phyloP scores from a whole-genome alignment of 1,284 basidiomycete genomes.

The Acaromyces ingoldii region DNA sequence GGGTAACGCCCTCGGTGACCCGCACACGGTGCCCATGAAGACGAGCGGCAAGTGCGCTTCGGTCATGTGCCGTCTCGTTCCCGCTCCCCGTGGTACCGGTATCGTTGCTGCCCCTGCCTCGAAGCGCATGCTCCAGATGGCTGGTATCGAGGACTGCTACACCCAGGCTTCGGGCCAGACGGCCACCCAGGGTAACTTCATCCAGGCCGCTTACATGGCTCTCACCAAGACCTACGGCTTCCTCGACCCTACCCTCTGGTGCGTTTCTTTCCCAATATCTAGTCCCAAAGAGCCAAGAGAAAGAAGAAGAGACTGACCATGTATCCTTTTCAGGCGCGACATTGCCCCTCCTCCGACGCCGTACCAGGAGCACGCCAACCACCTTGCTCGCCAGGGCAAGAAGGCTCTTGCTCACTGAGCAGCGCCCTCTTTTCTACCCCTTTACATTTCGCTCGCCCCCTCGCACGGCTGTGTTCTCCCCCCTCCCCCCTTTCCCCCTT shows the following conservation, averaged over 20 bases:
- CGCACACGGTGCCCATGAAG: constrained; percentile 98
- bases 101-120: constrained; percentile 97
- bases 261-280: background rate
- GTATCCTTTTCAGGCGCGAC: constrained; percentile 53
- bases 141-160: constrained; percentile 89
- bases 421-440: background rate
- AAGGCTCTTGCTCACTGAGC: constrained; percentile 1
- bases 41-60: constrained; percentile 98
- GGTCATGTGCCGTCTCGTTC: constrained; percentile 98
- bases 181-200: constrained; percentile 99
- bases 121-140: constrained; percentile 94
- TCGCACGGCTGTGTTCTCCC: background rate
- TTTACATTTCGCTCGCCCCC: constrained; percentile 5
- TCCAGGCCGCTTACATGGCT: constrained; percentile 96
- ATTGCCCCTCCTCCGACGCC: constrained; percentile 69
- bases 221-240: constrained; percentile 96
- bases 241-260: constrained; percentile 96
- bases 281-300: no score
- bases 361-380: constrained; percentile 48
- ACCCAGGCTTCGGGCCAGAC: constrained; percentile 97
- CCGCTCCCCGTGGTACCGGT: constrained; percentile 94
- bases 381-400: constrained; percentile 47
- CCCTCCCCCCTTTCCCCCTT: background rate
- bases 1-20: constrained; percentile 77
- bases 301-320: background rate